Conservation (phyloP, 2,329 filamentous ascomycete genomes). For the Botryotinia convoluta region DNA sequence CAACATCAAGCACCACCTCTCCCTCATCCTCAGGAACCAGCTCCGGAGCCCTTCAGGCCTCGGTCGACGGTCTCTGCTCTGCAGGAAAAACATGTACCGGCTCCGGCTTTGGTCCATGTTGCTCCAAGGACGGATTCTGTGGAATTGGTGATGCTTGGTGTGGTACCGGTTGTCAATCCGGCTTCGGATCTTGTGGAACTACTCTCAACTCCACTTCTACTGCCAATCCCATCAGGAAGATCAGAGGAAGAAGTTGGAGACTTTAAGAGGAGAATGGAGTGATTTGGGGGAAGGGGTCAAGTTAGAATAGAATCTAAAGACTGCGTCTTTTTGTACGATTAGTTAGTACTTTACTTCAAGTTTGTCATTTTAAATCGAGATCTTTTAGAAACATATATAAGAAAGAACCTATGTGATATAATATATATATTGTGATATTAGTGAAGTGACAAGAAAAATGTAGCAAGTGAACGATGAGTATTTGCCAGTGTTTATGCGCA, state of each 20-base stretch:
- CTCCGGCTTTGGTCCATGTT: constrained; percentile 25
- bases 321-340: not conserved
- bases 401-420: not conserved
- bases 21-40: constrained; percentile 15
- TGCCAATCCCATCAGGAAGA: not conserved
- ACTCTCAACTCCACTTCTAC: constrained; percentile 18
- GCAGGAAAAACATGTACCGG: constrained; percentile 24
- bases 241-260: constrained; percentile 10
- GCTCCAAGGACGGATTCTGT: constrained; percentile 25
- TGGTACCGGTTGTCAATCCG: constrained; percentile 25
- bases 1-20: not conserved
- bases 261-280: not conserved
- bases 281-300: not conserved
- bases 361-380: not conserved
- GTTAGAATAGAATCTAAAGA: not conserved
- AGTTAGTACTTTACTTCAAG: not conserved
- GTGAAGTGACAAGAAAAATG: not conserved
- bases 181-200: constrained; percentile 24
- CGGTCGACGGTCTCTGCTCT: constrained; percentile 22
- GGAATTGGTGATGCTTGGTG: constrained; percentile 23
- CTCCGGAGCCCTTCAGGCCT: constrained; percentile 4
- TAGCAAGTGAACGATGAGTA: not conserved
- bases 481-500: not conserved
- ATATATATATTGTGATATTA: not conserved
- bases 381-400: not conserved